Evolutionary conservation across 164 flowering plant species (phyloP).

Genomic region (Protea cynaroides): DNA sequence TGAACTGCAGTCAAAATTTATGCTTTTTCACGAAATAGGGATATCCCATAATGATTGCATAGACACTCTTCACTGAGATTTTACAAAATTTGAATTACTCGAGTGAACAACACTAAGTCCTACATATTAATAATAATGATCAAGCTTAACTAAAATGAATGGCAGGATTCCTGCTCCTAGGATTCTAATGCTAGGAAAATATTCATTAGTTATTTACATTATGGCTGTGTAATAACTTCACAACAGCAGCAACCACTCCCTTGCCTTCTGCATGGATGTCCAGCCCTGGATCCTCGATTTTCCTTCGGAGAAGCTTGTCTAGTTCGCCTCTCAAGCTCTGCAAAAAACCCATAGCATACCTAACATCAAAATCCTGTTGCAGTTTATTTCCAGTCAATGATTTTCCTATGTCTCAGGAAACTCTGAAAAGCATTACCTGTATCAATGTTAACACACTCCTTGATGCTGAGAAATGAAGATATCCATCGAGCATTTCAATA

Average conservation of each 20-base stretch:
- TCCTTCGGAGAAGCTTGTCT: conserved; percentile 71
- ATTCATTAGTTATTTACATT: conserved; percentile 9
- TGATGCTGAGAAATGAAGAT: conserved; percentile 95
- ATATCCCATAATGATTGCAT: too few relatives aligned
- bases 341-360: conserved; percentile 10
- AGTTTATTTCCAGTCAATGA: too few relatives aligned
- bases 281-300: conserved; percentile 81
- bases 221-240: conserved; percentile 74
- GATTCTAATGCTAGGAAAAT: neutral
- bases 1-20: too few relatives aligned
- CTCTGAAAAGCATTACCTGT: conserved; percentile 32
- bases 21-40: too few relatives aligned
- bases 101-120: too few relatives aligned
- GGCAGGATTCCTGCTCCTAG: too few relatives aligned
- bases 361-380: too few relatives aligned
- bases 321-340: conserved; percentile 86
- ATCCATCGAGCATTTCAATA: conserved; percentile 96
- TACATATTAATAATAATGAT: neutral
- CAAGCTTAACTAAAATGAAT: too few relatives aligned
- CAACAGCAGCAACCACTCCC: conserved; percentile 85
- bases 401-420: neutral
- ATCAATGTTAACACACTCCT: conserved; percentile 74
- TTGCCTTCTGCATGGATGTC: conserved; percentile 65
- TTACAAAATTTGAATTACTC: too few relatives aligned
- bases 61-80: too few relatives aligned